Base-by-base conservation (phyloP, 1,284 basidiomycete species). In the Filobasidium uniguttulatum region DNA sequence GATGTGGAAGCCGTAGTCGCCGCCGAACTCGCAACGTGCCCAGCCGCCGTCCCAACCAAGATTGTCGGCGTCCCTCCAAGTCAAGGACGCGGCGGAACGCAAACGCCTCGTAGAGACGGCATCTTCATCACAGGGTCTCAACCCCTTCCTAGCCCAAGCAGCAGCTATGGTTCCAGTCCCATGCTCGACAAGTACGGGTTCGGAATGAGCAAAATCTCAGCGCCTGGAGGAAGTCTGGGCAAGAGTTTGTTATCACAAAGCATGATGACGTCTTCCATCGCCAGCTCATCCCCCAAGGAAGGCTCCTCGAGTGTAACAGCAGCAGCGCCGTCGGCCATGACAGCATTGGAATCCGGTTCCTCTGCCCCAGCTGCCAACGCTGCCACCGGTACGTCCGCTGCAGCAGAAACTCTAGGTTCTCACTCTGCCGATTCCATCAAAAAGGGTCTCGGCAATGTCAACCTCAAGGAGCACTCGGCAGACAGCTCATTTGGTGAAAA, bases 1-100 rank as follows among this genome's bases (percentile, higher is more conserved):
- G 87, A 97, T 63, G 93, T 98, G 59, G 93, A 98, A 65, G 75
- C 81, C 3, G 89, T 97, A 62, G 91, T 98, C 40, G 79, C 83
- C 57, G 74, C 85, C 14, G 91, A 97, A 68, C 74, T 91, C 53
- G 80, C 81, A 12, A 66, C 66, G 25, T 70, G 67, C 56, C 73
- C 73, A 0, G 74, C 74, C 3, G 75, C 75, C 2, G 76, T 79
- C n/a, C 83, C 76, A 14, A 78, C 76, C 15, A 85, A 85, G 57
- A 75, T 98, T 41, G 83, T 96, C 53, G 93, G 93, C 50, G 94
- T 98, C 0, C 93, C 93, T 0, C 93, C 93, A 0, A 85, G 82
- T 41, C 88, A 90, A 59, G 93, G 91, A 3, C 77, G 93, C 47
- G 86, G 89, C n/a, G 93, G 93, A 1, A 91, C 94, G 63, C 93